Evolutionary conservation across 2,329 filamentous ascomycete genomes (phyloP), one percentile per base, ranked within the genome.

Genomic region (Thelonectria olida): DNA sequence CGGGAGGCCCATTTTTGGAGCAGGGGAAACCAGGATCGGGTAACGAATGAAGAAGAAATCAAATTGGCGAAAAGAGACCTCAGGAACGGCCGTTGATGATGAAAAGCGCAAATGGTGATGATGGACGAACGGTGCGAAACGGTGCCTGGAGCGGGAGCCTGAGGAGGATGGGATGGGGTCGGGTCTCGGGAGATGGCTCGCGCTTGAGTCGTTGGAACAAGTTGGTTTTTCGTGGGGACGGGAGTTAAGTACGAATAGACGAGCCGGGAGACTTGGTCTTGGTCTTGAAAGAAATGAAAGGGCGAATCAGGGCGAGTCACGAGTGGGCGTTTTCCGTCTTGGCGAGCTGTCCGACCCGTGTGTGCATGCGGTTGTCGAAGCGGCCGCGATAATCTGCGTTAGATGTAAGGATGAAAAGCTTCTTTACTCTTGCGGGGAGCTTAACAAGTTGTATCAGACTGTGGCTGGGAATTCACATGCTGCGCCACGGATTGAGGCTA

Each of bases 1-100:
- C 81, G 80, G 81, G 51, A 82, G 80, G 71, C 81, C 81, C 81
- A 83, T 83, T 68, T 60, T 28, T 25, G 57, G 41, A 52, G 34
- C 13, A 47, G 31, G 48, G 36, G 36, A 53, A 22, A 45, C 22
- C 22, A 58, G 42, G 63, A 65, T 63, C 56, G 63, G 66, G 49
- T 54, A 62, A 63, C 54, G 19, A 55, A 52, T 54, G 39, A 15
- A 39, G 47, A 20, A 36, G 41, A 12, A 52, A 63, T 27, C 17
- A 34, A 50, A 61, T 58, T n/a, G 52, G 38, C 2, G 19, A 50
- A 54, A 49, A 27, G 41, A 22, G 27, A 39, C 49, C 22, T 57
- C 36, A 38, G 44, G 52, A 49, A 51, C 41, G 56, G 60, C 57
- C 48, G 50, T 59, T 48, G 54, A 54, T 53, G 44, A 61, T 49